Percentiles rank a stretch among this genome's conserved stretches.
Evolutionary conservation across 2,329 filamentous ascomycete genomes (phyloP).

Genomic region (Fusarium globosum): DNA sequence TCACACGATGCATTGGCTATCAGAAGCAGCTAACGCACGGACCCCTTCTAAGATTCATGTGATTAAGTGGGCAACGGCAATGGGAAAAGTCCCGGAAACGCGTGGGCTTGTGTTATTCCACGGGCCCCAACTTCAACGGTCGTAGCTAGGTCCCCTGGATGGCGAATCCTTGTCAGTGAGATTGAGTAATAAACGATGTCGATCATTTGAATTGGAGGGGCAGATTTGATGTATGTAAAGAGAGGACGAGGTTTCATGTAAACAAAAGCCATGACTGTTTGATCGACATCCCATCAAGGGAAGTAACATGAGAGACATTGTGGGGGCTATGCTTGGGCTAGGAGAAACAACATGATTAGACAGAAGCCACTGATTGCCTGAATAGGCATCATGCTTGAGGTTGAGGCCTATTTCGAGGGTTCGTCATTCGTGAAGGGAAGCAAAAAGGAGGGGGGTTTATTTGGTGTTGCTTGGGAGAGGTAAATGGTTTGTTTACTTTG

Average conservation of each 20-base stretch:
- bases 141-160: constrained; percentile 12
- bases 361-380: neutral
- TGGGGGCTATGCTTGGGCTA: constrained; percentile 18
- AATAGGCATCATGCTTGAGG: constrained; percentile 9
- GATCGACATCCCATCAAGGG: neutral
- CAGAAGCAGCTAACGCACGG: constrained; percentile 1
- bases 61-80: constrained; percentile 12
- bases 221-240: neutral
- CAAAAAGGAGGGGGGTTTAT: neutral
- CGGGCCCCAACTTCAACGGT: constrained; percentile 12
- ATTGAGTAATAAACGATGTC: constrained; percentile 25
- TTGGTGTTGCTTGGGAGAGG: constrained; percentile 19
- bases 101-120: neutral
- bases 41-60: neutral
- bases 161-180: constrained; percentile 16
- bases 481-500: constrained; percentile 43
- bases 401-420: neutral
- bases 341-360: constrained; percentile 8
- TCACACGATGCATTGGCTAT: neutral
- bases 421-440: neutral
- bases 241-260: neutral
- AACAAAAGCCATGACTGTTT: constrained; percentile 6
- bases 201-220: constrained; percentile 28
- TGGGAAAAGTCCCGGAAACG: neutral
- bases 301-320: constrained; percentile 20